Conservation (phyloP, 345 rosid species). For the Clausena lansium region DNA sequence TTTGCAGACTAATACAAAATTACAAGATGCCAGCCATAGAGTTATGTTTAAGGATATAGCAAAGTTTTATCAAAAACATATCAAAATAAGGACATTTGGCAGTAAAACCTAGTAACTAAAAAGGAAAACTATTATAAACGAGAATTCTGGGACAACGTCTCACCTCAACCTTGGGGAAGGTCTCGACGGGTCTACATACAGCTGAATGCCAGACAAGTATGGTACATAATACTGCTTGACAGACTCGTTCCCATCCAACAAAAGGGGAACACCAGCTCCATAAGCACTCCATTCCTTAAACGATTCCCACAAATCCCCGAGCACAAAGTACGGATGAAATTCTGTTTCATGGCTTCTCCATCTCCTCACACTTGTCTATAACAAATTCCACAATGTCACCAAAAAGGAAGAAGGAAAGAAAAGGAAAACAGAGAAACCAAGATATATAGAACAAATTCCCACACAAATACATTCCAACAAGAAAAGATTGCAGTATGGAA, state of each 20-base stretch:
- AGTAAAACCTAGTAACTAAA: neutral
- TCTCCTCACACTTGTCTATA: slow-evolving; percentile 46
- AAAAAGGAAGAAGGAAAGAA: neutral
- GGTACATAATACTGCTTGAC: slow-evolving; percentile 92
- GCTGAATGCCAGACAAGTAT: slow-evolving; percentile 85
- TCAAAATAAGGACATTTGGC: neutral
- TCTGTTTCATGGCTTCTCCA: slow-evolving; percentile 33
- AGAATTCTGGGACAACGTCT: slow-evolving; percentile 14
- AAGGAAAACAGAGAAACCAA: neutral
- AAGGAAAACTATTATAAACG: slow-evolving; percentile 1
- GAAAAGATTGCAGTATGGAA: neutral
- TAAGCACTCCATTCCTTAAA: slow-evolving; percentile 92
- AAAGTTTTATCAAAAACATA: neutral
- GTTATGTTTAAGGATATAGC: neutral
- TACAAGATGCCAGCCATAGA: neutral
- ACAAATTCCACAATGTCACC: slow-evolving; percentile 18
- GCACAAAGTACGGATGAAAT: slow-evolving; percentile 44
- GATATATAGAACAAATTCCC: neutral
- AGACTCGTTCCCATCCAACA: slow-evolving; percentile 66
- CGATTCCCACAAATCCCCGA: slow-evolving; percentile 85
- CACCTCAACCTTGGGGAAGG: slow-evolving; percentile 52
- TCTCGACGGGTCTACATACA: slow-evolving; percentile 56
- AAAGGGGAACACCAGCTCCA: slow-evolving; percentile 84
- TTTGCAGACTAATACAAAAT: neutral
- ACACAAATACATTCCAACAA: neutral